Evolutionary conservation across 495 filamentous ascomycete species (phyloP).

Genomic region (Penicillium cinerascens): DNA sequence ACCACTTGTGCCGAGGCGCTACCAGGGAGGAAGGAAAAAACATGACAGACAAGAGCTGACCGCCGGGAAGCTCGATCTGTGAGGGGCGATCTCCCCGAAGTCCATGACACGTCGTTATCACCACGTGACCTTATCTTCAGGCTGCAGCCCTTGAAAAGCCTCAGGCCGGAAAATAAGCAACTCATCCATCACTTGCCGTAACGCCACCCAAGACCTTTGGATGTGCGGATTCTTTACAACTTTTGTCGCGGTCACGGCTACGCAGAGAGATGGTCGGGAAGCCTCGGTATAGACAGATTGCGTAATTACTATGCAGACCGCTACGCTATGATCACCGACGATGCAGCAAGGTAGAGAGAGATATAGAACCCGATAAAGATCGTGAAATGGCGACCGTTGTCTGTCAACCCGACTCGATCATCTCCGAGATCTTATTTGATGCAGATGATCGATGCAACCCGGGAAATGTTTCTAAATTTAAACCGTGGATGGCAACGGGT

Average conservation of each 20-base stretch:
- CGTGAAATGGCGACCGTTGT: not conserved
- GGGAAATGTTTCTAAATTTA: slow-evolving; percentile 6
- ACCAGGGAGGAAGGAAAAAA: not conserved
- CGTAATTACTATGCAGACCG: not conserved
- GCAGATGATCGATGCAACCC: not conserved
- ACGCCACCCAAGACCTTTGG: not conserved
- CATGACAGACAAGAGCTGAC: not conserved
- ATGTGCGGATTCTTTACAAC: not conserved
- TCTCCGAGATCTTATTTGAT: not conserved
- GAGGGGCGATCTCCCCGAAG: slow-evolving; percentile 2
- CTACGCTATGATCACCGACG: not conserved
- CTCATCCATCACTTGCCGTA: not conserved
- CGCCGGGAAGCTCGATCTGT: not conserved
- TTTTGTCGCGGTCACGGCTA: not conserved
- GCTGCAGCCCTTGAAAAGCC: not conserved
- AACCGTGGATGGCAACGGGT: slow-evolving; percentile 2
- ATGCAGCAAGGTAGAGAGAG: not conserved
- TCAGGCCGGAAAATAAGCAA: not conserved
- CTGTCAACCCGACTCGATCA: not conserved
- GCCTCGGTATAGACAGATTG: not conserved
- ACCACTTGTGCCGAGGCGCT: not conserved
- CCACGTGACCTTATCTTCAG: slow-evolving; percentile 9
- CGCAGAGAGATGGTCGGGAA: not conserved
- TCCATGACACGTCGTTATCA: slow-evolving; percentile 5
- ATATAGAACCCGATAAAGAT: not conserved